Base-by-base conservation (phyloP, 108 stramenopile genomes). In the Seminavis robusta region DNA sequence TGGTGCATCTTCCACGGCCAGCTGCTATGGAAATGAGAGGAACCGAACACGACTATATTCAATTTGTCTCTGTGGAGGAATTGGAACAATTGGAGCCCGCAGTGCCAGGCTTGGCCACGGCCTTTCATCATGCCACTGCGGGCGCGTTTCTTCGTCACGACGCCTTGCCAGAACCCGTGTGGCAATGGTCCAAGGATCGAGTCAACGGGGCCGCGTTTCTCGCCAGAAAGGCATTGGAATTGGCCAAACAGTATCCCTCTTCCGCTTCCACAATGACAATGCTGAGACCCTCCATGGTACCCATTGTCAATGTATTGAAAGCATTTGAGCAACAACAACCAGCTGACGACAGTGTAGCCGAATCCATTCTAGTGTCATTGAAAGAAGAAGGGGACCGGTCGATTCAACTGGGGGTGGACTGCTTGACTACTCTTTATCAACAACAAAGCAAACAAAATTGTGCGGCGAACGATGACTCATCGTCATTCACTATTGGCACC, bases 121-220 rank as follows among this genome's bases (percentile, higher is more conserved):
- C 77, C 1, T 79, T 79, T 59, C 77, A 79, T 63, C 77, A 74
- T 59, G 77, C 77, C 15, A 79, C 77, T 2, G 25, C n/a, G 47
- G 77, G 77, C 17, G 4, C 7, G 1, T 68, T 56, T 49, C 38
- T 74, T 5, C n/a, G 59, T 25, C n/a, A n/a, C n/a, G n/a, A n/a
- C n/a, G 42, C 48, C 38, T 24, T 71, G 16, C 60, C 65, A 29
- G 37, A 42, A 4, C 59, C 56, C 17, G 37, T 75, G 3, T 43
- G 55, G 36, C 43, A 27, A 5, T 79, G 77, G 77, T 73, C 70
- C 27, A 29, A 32, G 28, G 73, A 79, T 59, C 36, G 67, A 24
- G 39, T 54, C 15, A 71, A 75, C 40, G 77, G 77, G 27, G 77
- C 77, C 33, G 64, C 73, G 13, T 54, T 42, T 42, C 49, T 79